A percentile compares a stretch with the other conserved stretches of the same genome.
Evolutionary conservation across 1,139 yeast genomes (phyloP).

Genomic region (Protomyces macrosporus): DNA sequence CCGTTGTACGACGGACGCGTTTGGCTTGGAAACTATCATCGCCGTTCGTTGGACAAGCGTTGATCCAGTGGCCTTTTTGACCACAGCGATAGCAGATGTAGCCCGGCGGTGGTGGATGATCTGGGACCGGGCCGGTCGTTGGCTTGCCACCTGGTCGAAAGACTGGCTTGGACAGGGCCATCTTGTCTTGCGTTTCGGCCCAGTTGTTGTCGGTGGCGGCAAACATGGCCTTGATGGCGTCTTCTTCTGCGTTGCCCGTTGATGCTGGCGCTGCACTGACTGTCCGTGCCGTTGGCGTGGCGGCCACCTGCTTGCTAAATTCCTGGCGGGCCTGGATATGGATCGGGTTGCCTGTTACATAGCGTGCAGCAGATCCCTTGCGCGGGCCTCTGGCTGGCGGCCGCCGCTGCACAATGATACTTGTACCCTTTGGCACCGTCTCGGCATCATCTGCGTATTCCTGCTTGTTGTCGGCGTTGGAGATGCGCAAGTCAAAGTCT

Average conservation of each 20-base stretch:
- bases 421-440: constrained; percentile 80
- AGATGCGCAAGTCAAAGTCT: constrained; percentile 72
- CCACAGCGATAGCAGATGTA: constrained; percentile 96
- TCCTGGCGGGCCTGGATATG: constrained; percentile 21
- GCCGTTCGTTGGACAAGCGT: constrained; percentile 86
- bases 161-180: constrained; percentile 44
- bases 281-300: constrained; percentile 6
- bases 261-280: neutral
- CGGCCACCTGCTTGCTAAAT: constrained; percentile 29
- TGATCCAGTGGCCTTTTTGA: constrained; percentile 89
- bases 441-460: constrained; percentile 79
- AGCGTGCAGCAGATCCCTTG: constrained; percentile 55
- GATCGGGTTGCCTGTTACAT: constrained; percentile 66
- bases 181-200: constrained; percentile 87
- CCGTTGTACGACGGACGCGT: constrained; percentile 85
- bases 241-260: constrained; percentile 55
- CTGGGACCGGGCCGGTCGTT: constrained; percentile 43
- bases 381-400: constrained; percentile 60
- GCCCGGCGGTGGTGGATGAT: constrained; percentile 87
- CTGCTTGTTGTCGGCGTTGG: constrained; percentile 72
- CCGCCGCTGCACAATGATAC: constrained; percentile 72
- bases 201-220: constrained; percentile 88
- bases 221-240: constrained; percentile 82
- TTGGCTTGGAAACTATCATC: constrained; percentile 94
- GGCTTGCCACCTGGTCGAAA: constrained; percentile 33